Conservation (phyloP, 108 stramenopile genomes). For the Nannochloropsis granulata region DNA sequence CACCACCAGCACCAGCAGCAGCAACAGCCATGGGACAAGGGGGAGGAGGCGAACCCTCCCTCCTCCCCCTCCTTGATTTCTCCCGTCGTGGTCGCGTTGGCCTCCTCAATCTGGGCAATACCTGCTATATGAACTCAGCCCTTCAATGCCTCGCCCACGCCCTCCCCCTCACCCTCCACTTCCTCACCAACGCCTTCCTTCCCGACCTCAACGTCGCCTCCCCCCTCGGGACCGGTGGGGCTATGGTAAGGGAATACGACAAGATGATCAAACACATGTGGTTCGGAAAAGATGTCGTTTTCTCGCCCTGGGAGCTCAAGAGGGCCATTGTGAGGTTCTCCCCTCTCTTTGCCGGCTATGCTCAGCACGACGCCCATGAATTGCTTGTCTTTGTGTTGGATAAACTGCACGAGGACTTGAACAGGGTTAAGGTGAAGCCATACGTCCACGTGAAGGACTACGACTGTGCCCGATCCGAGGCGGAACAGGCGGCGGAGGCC, state of each 20-base stretch:
- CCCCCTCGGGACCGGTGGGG: conserved; percentile 78
- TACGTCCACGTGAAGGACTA: conserved; percentile 50
- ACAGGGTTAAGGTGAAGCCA: conserved; percentile 81
- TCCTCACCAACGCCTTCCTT: conserved; percentile 33
- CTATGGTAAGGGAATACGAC: conserved; percentile 69
- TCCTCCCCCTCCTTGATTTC: not conserved
- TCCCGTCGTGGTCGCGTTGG: conserved; percentile 9
- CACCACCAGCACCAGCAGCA: no score
- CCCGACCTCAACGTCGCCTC: conserved; percentile 66
- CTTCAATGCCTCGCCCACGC: conserved; percentile 35
- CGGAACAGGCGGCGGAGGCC: conserved; percentile 9
- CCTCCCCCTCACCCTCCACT: conserved; percentile 21
- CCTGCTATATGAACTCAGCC: conserved; percentile 43
- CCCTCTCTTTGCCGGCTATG: conserved; percentile 77
- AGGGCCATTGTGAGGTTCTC: conserved; percentile 49
- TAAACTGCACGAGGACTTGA: conserved; percentile 93
- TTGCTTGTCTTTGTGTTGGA: conserved; percentile 78
- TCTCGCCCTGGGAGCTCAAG: conserved; percentile 53
- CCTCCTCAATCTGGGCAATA: conserved; percentile 39
- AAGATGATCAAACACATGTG: conserved; percentile 68
- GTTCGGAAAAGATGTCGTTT: conserved; percentile 26
- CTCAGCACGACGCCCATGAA: conserved; percentile 98
- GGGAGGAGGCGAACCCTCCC: not conserved
- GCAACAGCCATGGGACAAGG: no score
- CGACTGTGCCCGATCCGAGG: conserved; percentile 12